Conservation (phyloP, 768 basidiomycete genomes). For the Cystobasidium ongulense region DNA sequence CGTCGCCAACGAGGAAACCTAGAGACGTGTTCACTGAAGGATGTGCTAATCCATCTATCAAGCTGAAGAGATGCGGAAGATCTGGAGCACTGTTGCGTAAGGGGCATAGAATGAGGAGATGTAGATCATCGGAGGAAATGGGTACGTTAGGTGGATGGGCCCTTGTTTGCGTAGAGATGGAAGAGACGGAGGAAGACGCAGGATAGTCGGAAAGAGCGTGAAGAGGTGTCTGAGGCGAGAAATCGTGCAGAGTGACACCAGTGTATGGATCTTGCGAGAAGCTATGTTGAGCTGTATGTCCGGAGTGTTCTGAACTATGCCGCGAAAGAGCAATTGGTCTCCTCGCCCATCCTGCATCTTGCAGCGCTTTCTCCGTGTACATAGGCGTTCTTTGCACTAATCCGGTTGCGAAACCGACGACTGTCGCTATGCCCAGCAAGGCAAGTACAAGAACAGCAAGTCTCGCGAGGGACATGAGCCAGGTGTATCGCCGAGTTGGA, state of each 20-base stretch:
- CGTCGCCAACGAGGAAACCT: conserved; percentile 35
- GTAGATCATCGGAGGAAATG: conserved; percentile 12
- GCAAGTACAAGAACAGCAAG: conserved; percentile 14
- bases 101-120: conserved; percentile 34
- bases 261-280: background rate
- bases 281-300: background rate
- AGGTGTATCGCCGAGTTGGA: background rate
- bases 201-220: background rate
- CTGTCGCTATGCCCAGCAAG: background rate
- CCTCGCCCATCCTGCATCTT: conserved; percentile 29
- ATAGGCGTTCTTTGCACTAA: conserved; percentile 14
- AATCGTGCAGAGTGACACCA: conserved; percentile 25
- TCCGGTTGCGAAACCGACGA: conserved; percentile 19
- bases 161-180: background rate
- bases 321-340: background rate
- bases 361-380: conserved; percentile 28
- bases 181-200: background rate
- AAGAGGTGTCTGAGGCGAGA: background rate
- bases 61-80: conserved; percentile 25
- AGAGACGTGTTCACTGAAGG: conserved; percentile 28
- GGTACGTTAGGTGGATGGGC: background rate
- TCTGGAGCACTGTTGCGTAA: conserved; percentile 27
- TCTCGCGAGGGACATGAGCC: background rate
- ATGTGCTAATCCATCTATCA: conserved; percentile 25
- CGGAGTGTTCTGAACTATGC: background rate